Evolutionary conservation across 768 basidiomycete species (phyloP).

Genomic region (Hebeloma cylindrosporum): DNA sequence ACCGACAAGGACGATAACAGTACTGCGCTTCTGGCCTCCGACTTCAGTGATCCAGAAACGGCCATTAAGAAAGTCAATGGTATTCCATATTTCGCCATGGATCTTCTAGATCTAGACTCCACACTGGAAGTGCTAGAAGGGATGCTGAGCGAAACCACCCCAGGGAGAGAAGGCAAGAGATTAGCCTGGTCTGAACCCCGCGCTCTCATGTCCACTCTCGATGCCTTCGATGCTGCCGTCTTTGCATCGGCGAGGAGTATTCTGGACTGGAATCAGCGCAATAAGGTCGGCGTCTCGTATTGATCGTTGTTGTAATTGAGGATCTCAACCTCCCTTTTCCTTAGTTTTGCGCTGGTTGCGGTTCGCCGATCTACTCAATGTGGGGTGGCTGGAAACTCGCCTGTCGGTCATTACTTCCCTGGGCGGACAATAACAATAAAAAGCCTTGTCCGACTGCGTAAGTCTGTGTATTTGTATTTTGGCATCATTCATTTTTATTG

Average conservation of each 20-base stretch:
- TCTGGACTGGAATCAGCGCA: conserved; percentile 92
- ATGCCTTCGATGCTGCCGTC: conserved; percentile 66
- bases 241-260: conserved; percentile 79
- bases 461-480: conserved; percentile 19
- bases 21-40: conserved; percentile 61
- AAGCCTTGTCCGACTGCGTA: conserved; percentile 76
- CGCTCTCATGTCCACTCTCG: conserved; percentile 53
- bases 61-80: conserved; percentile 67
- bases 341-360: conserved; percentile 90
- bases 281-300: conserved; percentile 53
- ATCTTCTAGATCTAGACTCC: conserved; percentile 55
- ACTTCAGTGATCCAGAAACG: conserved; percentile 55
- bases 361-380: conserved; percentile 73
- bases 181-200: conserved; percentile 70
- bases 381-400: conserved; percentile 97
- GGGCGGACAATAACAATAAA: conserved; percentile 61
- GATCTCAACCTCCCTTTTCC: too few relatives aligned
- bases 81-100: conserved; percentile 84
- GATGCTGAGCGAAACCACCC: conserved; percentile 40
- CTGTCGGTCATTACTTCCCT: conserved; percentile 75
- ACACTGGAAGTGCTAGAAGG: conserved; percentile 33
- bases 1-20: conserved; percentile 32
- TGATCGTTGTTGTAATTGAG: too few relatives aligned
- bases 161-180: conserved; percentile 36
- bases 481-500: neutral